Conservation (phyloP, 2,329 filamentous ascomycete genomes). For the Cyclaneusma minus region DNA sequence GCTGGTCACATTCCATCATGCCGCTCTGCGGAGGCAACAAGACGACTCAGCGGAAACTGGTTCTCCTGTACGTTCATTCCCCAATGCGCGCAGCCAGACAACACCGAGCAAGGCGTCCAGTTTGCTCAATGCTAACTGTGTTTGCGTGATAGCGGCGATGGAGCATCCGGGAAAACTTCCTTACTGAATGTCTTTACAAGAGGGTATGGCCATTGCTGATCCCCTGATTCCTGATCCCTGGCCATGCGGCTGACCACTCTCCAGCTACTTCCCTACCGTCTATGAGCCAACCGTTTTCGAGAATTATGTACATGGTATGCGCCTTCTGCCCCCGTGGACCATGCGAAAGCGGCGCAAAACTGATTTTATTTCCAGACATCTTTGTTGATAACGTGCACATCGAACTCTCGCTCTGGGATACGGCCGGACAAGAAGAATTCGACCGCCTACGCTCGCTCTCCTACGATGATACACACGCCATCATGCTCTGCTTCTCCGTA, state of each 20-base stretch:
- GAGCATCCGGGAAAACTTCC: conserved; percentile 94
- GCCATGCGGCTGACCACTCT: conserved; percentile 3
- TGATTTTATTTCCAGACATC: conserved; percentile 48
- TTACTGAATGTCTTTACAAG: conserved; percentile 95
- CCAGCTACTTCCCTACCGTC: conserved; percentile 88
- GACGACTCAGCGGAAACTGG: conserved; percentile 61
- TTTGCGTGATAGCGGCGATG: conserved; percentile 55
- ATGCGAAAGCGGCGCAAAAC: not conserved
- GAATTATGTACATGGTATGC: conserved; percentile 91
- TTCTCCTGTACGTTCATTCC: conserved; percentile 44
- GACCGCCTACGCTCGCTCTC: conserved; percentile 88
- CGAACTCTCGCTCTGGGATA: conserved; percentile 96
- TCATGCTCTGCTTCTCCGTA: conserved; percentile 98
- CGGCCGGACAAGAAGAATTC: conserved; percentile 97
- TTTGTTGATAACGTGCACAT: conserved; percentile 97
- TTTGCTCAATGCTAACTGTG: conserved; percentile 5
- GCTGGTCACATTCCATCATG: too few relatives aligned
- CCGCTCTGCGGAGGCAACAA: conserved; percentile 39
- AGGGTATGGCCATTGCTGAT: conserved; percentile 44
- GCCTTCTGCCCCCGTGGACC: conserved; percentile 1
- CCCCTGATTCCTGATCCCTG: not conserved
- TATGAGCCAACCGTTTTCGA: conserved; percentile 98
- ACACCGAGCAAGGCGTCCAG: conserved; percentile 4
- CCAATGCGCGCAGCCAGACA: conserved; percentile 9
- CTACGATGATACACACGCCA: conserved; percentile 92